Evolutionary conservation across 2,329 filamentous ascomycete species (phyloP).

Genomic region (Teratosphaeriaceae sp.): DNA sequence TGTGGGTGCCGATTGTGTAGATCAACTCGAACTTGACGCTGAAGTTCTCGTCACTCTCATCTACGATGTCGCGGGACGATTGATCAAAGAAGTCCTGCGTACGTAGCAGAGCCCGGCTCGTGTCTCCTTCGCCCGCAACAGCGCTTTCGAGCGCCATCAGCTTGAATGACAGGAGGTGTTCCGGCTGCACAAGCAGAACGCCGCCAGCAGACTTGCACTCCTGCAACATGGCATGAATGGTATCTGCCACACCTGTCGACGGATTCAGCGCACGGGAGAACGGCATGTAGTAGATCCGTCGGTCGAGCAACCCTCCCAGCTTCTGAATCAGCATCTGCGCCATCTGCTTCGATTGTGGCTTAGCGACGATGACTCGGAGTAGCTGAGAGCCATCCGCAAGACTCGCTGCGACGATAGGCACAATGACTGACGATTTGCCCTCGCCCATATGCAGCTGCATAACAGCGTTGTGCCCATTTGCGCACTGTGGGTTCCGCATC

Average conservation of each 20-base stretch:
- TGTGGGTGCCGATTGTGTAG: conserved; percentile 38
- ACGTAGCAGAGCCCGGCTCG: conserved; percentile 44
- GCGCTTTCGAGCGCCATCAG: conserved; percentile 55
- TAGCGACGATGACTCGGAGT: conserved; percentile 50
- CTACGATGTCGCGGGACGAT: conserved; percentile 53
- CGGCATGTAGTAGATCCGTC: conserved; percentile 50
- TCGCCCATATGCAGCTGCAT: conserved; percentile 68
- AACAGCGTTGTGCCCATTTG: conserved; percentile 45
- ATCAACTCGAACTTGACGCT: conserved; percentile 37
- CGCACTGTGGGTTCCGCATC: conserved; percentile 47
- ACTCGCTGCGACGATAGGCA: conserved; percentile 53
- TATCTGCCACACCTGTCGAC: conserved; percentile 19
- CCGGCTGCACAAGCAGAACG: conserved; percentile 54
- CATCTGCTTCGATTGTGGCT: conserved; percentile 51
- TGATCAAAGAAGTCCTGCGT: conserved; percentile 46
- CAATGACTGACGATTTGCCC: conserved; percentile 63
- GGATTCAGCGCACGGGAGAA: conserved; percentile 49
- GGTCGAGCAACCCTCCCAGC: conserved; percentile 49
- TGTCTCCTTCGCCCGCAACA: conserved; percentile 37
- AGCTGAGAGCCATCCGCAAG: conserved; percentile 38
- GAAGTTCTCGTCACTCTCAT: conserved; percentile 51
- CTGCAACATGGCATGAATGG: conserved; percentile 35
- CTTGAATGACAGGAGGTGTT: conserved; percentile 59
- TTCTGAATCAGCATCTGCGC: conserved; percentile 50
- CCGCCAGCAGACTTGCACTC: conserved; percentile 41